Conservation (phyloP, 176 grass and related monocot species). For the Carex kokanica region DNA sequence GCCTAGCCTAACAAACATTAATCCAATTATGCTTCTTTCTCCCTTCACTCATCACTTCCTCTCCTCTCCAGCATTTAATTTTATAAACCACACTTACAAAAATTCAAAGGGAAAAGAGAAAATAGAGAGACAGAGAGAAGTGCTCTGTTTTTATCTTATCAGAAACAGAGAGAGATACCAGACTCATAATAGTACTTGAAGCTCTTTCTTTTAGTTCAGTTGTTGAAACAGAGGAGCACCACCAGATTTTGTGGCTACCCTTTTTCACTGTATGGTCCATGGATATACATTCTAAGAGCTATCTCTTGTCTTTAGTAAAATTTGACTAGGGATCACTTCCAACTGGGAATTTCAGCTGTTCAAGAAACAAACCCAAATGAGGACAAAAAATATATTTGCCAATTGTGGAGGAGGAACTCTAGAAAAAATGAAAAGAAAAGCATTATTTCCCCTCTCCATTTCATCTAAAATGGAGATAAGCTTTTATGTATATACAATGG, state of each 20-base stretch:
- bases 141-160: not conserved
- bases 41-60: constrained; percentile 67
- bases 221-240: constrained; percentile 32
- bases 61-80: constrained; percentile 29
- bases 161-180: constrained; percentile 22
- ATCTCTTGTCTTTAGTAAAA: no score
- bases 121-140: constrained; percentile 19
- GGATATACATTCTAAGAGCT: constrained; percentile 12
- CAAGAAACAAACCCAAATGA: constrained; percentile 16
- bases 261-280: constrained; percentile 32
- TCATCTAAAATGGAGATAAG: not conserved
- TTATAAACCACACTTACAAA: constrained; percentile 10
- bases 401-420: not conserved
- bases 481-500: not conserved
- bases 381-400: constrained; percentile 34
- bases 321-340: not conserved
- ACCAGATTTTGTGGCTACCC: constrained; percentile 76
- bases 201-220: constrained; percentile 28
- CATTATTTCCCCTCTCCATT: not conserved
- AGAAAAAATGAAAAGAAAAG: not conserved
- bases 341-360: no score
- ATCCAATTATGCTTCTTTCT: constrained; percentile 35
- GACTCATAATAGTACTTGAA: constrained; percentile 3
- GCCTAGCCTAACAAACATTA: constrained; percentile 85
- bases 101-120: constrained; percentile 27